Percentiles rank a stretch among this genome's conserved stretches.
These are phyloP conservation scores for Coprinopsis strossmayeri DNA, from an alignment of 768 basidiomycete species.

Conservation along the genomic window DNA sequence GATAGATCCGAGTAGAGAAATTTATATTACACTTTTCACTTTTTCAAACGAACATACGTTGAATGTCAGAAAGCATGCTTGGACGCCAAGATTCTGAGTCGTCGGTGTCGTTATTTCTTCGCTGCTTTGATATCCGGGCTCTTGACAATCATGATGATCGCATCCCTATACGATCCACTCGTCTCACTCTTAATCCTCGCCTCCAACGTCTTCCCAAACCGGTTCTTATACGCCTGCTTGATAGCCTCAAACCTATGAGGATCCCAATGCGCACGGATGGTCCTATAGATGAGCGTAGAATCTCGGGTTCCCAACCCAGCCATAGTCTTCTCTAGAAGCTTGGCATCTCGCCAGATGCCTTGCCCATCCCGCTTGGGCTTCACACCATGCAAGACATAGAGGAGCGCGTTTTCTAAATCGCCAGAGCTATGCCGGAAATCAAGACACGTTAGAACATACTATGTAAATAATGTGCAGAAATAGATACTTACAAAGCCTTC, in stretches of 20 bases:
- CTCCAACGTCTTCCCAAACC: constrained; percentile 36
- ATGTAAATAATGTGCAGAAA: not conserved
- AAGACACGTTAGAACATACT: not conserved
- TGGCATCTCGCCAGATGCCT: constrained; percentile 46
- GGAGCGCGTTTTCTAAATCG: constrained; percentile 36
- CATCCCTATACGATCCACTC: constrained; percentile 40
- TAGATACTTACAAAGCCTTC: constrained; percentile 33
- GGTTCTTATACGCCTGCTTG: constrained; percentile 39
- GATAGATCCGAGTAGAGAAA: too few relatives aligned
- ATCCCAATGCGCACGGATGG: constrained; percentile 51
- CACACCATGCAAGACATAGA: constrained; percentile 39
- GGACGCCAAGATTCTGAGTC: too few relatives aligned
- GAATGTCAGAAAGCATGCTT: too few relatives aligned
- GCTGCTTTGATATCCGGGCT: too few relatives aligned
- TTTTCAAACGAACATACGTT: too few relatives aligned
- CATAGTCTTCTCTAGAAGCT: constrained; percentile 47
- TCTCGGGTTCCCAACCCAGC: constrained; percentile 48
- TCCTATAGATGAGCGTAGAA: constrained; percentile 31
- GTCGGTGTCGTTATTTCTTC: too few relatives aligned
- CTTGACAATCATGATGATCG: constrained; percentile 26
- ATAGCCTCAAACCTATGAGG: constrained; percentile 35
- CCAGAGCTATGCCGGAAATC: constrained; percentile 25
- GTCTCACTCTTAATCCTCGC: constrained; percentile 44
- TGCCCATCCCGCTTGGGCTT: constrained; percentile 38
- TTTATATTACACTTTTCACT: too few relatives aligned